Base-by-base conservation (phyloP, 1,284 basidiomycete species). In the Tilletia walkeri region DNA sequence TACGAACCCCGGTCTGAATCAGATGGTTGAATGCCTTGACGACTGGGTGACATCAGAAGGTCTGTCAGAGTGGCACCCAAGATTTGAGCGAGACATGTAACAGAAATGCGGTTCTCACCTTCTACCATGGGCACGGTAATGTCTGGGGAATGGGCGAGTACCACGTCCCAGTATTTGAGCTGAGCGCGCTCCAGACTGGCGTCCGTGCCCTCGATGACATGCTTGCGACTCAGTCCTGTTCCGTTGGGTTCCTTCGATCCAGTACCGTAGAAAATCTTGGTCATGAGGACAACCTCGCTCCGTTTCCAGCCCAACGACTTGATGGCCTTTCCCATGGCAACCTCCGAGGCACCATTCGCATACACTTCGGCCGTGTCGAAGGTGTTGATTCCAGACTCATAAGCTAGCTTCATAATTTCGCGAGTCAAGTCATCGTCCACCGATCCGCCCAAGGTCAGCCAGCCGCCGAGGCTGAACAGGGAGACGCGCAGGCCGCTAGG, bases 191-290 rank as follows among this genome's bases (percentile, higher is more conserved):
- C 86, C 38, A 94, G 86, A 41, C 87, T 88, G 65, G 88, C 88
- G 76, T 89, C 86, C 12, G 90, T 87, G n/a, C 91, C 92, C 84
- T 94, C 92, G 77, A 94, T 88, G 77, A 92, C 89, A 88, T 92
- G 91, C 84, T 92, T 93, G 68, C 91, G 85, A 18, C 88, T 88
- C 24, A 90, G 85, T 30, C 90, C 90, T 47, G 84, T 84, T 54
- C 86, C 87, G 75, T 91, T 90, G 16, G 76, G 77, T 61, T 75
- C 78, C 67, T 73, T 73, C 50, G 88, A 75, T 20, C 81, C 84
- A n/a, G 85, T 84, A 34, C 87, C 87, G 71, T 87, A 88, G 83
- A 87, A 87, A 80, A 87, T 84, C 72, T 86, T 87, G 70, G 90
- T 92, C 34, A 90, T 89, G 77, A 94, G 86, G 71, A 94, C 87